These are phyloP conservation scores for Musa balbisiana DNA, from an alignment of 202 grass and related monocot genomes.

Conservation along the genomic window DNA sequence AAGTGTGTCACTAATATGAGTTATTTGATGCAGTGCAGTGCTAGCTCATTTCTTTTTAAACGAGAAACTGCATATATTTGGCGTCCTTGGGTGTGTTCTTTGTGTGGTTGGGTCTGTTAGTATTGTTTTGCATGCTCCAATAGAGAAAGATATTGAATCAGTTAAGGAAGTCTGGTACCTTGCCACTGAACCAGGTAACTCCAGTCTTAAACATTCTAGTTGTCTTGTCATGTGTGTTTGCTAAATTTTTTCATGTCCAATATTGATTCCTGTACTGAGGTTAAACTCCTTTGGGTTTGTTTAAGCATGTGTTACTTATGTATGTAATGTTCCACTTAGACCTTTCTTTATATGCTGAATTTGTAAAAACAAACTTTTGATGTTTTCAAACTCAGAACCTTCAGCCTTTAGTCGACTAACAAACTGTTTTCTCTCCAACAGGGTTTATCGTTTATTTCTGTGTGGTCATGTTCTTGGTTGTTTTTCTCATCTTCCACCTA, in stretches of 20 bases:
- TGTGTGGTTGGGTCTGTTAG: slow-evolving; percentile 42
- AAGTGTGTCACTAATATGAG: slow-evolving; percentile 14
- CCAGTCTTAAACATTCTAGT: neutral
- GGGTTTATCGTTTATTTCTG: slow-evolving; percentile 37
- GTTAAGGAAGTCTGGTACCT: slow-evolving; percentile 42
- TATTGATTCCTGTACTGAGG: neutral
- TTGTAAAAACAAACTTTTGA: neutral
- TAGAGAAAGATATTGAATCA: slow-evolving; percentile 39
- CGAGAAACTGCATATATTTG: slow-evolving; percentile 39
- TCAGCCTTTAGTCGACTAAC: neutral
- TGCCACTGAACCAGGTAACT: slow-evolving; percentile 36
- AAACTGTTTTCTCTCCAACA: neutral
- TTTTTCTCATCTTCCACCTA: slow-evolving; percentile 28
- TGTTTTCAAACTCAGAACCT: neutral
- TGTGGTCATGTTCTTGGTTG: slow-evolving; percentile 24
- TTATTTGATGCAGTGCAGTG: slow-evolving; percentile 32
- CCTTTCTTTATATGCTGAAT: neutral
- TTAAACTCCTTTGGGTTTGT: neutral
- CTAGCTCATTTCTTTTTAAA: slow-evolving; percentile 41
- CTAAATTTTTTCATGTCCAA: too few relatives aligned
- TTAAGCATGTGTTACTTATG: neutral
- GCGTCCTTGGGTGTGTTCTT: slow-evolving; percentile 37
- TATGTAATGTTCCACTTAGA: neutral
- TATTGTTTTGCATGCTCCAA: slow-evolving; percentile 43
- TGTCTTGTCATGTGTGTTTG: neutral